Conservation (phyloP, 176 grass and related monocot genomes). For the Oropetium thomaeum region DNA sequence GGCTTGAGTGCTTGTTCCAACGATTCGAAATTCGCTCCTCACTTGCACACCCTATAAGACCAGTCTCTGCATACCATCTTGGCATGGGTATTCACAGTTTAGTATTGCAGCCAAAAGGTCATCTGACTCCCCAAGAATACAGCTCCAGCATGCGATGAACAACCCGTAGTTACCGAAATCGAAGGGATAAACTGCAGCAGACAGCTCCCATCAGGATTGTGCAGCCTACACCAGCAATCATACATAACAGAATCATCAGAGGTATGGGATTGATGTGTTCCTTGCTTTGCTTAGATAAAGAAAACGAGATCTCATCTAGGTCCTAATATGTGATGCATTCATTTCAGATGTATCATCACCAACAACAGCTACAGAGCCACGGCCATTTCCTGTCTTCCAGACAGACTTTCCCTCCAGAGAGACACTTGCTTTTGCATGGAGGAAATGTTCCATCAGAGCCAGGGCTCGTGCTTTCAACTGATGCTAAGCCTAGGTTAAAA, state of each 20-base stretch:
- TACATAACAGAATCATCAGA: conserved; percentile 36
- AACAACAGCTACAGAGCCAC: conserved; percentile 70
- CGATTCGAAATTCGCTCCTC: conserved; percentile 58
- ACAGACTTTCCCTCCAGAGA: conserved; percentile 64
- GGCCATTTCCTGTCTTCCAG: conserved; percentile 65
- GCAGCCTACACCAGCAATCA: conserved; percentile 30
- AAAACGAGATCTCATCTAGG: conserved; percentile 20
- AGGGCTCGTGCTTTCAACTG: conserved; percentile 90
- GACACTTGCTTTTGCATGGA: conserved; percentile 61
- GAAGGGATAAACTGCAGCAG: conserved; percentile 35
- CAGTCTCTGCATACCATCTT: conserved; percentile 35
- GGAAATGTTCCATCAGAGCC: conserved; percentile 59
- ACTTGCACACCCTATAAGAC: conserved; percentile 49
- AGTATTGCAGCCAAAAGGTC: conserved; percentile 25
- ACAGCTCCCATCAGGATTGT: conserved; percentile 23
- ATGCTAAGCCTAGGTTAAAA: conserved; percentile 99
- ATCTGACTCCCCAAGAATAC: conserved; percentile 39
- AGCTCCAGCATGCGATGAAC: conserved; percentile 23
- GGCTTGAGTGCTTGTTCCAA: conserved; percentile 53
- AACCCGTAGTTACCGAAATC: conserved; percentile 19
- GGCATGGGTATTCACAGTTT: conserved; percentile 30
- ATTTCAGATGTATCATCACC: conserved; percentile 56
- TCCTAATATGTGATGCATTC: conserved; percentile 35
- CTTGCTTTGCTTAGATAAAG: conserved; percentile 40
- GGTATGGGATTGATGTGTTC: conserved; percentile 33